Evolutionary conservation across 2,329 filamentous ascomycete species (phyloP), one percentile per base, ranked within the genome.

Genomic region (Colletotrichum caudatum): DNA sequence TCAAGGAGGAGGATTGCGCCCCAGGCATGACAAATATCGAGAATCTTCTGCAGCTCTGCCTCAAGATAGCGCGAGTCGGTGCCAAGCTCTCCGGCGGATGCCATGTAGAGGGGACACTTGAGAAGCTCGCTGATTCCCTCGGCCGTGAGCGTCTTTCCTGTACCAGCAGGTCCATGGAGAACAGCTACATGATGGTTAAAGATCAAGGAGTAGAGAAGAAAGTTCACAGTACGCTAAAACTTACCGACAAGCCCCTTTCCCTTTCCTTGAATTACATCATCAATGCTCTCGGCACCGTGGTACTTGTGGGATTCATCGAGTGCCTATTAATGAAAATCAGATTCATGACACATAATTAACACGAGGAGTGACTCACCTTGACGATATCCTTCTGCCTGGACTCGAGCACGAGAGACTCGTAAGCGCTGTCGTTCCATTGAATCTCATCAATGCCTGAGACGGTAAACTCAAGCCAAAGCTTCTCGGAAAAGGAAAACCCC

Each of bases 21-120:
- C 94, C 94, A 97, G 0, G 90, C 90, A 77, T 96, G 93, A 56
- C 93, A 94, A 57, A 97, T 93, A 75, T 96, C 93, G 69, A 97
- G 87, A 58, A 97, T 94, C 79, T 93, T 93, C 78, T 95, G 93
- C 14, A 97, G 84, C 77, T 96, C 92, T 12, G 83, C 84, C 79
- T 97, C 94, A 0, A 97, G 88, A 14, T 86, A 89, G 11, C 89
- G 86, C 0, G 92, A 91, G 78, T 95, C 92, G 1, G 93, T 95
- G 20, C 69, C 69, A 3, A 71, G 53, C 54, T 71, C 69, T n/a
- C 69, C 69, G 5, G 69, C 69, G 14, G 69, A 71, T 4, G 54
- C 69, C 69, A 71, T 71, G 58, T 71, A 71, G 5, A 71, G 54
- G 9, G 69, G 69, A 33, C 69, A 71, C 37, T 69, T 64, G 41